Conservation (phyloP, 768 basidiomycete species). For the Erythrobasidium yunnanense region DNA sequence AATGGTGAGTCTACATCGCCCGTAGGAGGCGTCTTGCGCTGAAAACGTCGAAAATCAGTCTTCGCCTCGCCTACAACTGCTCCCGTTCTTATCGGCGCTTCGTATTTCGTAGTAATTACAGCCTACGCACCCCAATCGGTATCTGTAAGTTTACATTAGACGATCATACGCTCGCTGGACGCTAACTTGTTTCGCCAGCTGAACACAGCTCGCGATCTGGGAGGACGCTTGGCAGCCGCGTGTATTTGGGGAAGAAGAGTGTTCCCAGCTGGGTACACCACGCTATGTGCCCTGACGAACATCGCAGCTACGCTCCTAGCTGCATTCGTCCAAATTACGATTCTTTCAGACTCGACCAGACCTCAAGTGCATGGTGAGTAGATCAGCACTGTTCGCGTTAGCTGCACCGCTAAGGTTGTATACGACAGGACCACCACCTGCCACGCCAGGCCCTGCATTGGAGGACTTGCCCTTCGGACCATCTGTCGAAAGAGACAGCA, state of each 20-base stretch:
- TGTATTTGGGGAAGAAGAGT: slow-evolving; percentile 25
- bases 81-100: slow-evolving; percentile 30
- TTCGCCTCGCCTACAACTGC: slow-evolving; percentile 30
- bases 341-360: slow-evolving; percentile 27
- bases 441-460: too few species aligned
- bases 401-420: too few species aligned
- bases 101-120: slow-evolving; percentile 29
- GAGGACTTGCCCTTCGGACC: too few species aligned
- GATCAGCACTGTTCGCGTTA: too few species aligned
- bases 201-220: slow-evolving; percentile 33
- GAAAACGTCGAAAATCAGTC: slow-evolving; percentile 29
- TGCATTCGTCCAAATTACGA: slow-evolving; percentile 27
- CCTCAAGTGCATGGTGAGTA: slow-evolving; percentile 1
- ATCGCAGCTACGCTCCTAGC: slow-evolving; percentile 11
- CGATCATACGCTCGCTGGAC: neutral
- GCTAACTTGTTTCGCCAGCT: neutral
- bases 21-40: neutral
- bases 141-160: neutral
- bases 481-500: too few species aligned
- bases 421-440: too few species aligned
- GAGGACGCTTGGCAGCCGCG: slow-evolving; percentile 20
- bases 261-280: slow-evolving; percentile 14
- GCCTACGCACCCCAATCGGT: slow-evolving; percentile 13
- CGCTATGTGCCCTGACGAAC: slow-evolving; percentile 24
- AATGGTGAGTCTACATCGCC: neutral